Evolutionary conservation across 345 rosid species (phyloP), one percentile per base, ranked within the genome.

Genomic region (Viola odorata): DNA sequence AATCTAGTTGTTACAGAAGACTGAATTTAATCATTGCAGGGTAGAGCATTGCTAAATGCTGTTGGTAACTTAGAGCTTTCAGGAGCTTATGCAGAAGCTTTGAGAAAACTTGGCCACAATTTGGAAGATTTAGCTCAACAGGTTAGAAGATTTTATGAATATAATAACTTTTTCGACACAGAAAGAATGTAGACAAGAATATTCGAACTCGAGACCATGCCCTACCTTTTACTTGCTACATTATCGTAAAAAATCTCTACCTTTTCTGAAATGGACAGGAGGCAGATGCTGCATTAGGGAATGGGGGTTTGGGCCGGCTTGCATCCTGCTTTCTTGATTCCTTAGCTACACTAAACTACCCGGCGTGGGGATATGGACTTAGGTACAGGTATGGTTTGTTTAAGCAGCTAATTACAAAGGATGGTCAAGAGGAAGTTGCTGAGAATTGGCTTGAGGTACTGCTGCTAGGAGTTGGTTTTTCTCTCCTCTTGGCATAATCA

Each of bases 41-140:
- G 87, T 39, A 77, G 91, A 73, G 87, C 83, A 37, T 59, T 85
- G 80, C 74, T 82, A 23, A 80, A 81, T 69, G 91, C 80, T 17
- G 69, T 82, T 39, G 84, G 85, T 52, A 85, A 80, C 64, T 72
- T 85, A 66, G 82, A 79, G 74, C 79, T 82, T 17, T 45, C 83
- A 3, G 85, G 85, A 37, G 67, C 84, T 57, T 79, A 79, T 69
- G 80, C 84, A 17, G 85, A 82, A 45, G 87, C 87, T 67, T 74
- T 85, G 70, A 73, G 37, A 64, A 71, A 45, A 66, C 51, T 79
- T 57, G 84, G 84, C 11, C 75, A 72, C 69, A 66, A 68, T 57
- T 68, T 80, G 17, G 87, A 80, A 48, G 81, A 77, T 58, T 75
- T 80, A 55, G 80, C 87, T 50, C 40, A 60, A 38, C 72, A 80